Conservation (phyloP, 768 basidiomycete species). For the Mrakia hoshinonis region DNA sequence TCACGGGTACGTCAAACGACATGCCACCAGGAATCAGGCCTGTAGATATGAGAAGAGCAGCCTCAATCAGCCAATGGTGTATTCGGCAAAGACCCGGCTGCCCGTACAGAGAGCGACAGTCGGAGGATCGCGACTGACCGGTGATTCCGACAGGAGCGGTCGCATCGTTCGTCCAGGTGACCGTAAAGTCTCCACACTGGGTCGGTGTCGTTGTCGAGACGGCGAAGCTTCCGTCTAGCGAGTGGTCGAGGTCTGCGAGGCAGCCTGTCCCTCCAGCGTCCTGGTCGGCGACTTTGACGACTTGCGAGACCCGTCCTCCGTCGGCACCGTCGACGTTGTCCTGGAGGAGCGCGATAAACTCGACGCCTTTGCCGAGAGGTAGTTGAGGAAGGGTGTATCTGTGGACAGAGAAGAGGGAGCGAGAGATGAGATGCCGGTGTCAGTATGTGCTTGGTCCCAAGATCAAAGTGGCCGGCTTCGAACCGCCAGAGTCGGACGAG, state of each 20-base stretch:
- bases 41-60: neutral
- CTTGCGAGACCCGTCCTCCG: constrained; percentile 22
- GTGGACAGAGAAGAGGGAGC: neutral
- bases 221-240: constrained; percentile 14
- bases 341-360: constrained; percentile 26
- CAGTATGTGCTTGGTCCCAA: no score
- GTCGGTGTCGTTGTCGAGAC: constrained; percentile 15
- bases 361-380: constrained; percentile 7
- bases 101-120: no score
- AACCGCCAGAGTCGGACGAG: no score
- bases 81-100: neutral
- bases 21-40: constrained; percentile 26
- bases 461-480: no score
- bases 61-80: neutral
- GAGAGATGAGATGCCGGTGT: neutral
- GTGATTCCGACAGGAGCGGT: constrained; percentile 16
- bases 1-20: constrained; percentile 25
- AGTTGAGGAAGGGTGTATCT: constrained; percentile 20
- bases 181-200: constrained; percentile 6
- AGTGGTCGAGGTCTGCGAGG: constrained; percentile 16
- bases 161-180: constrained; percentile 8
- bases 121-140: neutral
- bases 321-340: constrained; percentile 15
- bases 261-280: constrained; percentile 12
- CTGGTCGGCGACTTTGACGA: constrained; percentile 9